Percentiles rank a stretch among this genome's conserved stretches.
phyloP scores from a whole-genome alignment of 345 rosid genomes.

The Angophora floribunda region DNA sequence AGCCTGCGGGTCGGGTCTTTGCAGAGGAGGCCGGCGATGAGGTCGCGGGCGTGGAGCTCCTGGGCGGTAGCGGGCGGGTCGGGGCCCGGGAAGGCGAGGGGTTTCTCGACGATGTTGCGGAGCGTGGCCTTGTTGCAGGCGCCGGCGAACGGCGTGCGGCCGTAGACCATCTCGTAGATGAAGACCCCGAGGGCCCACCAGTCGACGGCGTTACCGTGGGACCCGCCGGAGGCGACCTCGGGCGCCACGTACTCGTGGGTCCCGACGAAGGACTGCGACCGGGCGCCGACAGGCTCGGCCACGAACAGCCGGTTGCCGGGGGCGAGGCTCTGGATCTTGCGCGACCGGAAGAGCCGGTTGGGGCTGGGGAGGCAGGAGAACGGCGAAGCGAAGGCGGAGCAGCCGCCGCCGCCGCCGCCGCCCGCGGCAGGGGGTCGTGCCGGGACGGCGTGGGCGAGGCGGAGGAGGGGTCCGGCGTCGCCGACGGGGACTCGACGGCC shows the following conservation, averaged over 20 bases:
- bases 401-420: not conserved
- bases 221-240: constrained; percentile 83
- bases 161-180: constrained; percentile 79
- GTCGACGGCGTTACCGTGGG: constrained; percentile 91
- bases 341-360: constrained; percentile 46
- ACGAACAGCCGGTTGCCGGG: constrained; percentile 47
- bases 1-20: constrained; percentile 65
- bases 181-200: constrained; percentile 96
- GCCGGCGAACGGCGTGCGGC: constrained; percentile 77
- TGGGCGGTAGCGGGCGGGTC: constrained; percentile 28
- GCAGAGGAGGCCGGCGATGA: constrained; percentile 54
- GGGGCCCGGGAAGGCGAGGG: constrained; percentile 44
- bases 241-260: constrained; percentile 97
- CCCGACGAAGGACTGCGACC: constrained; percentile 88
- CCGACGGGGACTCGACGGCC: constrained; percentile 65
- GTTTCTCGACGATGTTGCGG: constrained; percentile 71
- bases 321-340: constrained; percentile 39
- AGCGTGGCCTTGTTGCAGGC: constrained; percentile 71
- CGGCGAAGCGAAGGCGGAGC: not conserved
- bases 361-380: constrained; percentile 30
- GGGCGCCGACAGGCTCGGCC: constrained; percentile 89
- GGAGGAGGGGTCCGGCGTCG: constrained; percentile 15
- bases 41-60: constrained; percentile 62
- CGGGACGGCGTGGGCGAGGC: constrained; percentile 7
- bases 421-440: constrained; percentile 7